These are phyloP conservation scores for Leccinum huronense DNA, from an alignment of 1,284 basidiomycete genomes.

Conservation along the genomic window DNA sequence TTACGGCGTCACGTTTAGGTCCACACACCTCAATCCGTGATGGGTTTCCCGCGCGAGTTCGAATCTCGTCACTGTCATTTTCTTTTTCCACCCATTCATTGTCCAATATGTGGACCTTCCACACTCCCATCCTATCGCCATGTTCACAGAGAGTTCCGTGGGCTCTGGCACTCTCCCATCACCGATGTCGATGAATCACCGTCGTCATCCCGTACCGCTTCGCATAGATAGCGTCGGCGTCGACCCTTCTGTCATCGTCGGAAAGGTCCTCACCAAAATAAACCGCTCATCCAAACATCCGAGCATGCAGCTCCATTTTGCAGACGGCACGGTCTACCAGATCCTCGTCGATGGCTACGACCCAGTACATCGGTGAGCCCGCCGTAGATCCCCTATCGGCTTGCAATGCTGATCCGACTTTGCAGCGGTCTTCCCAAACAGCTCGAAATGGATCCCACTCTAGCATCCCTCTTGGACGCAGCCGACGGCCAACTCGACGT, in stretches of 20 bases:
- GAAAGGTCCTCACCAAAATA: constrained; percentile 50
- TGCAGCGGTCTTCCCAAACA: constrained; percentile 51
- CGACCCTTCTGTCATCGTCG: constrained; percentile 48
- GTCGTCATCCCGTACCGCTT: constrained; percentile 34
- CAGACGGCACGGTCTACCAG: constrained; percentile 54
- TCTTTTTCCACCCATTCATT: constrained; percentile 25
- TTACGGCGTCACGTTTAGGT: constrained; percentile 63
- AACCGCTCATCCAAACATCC: constrained; percentile 55
- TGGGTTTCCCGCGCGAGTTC: constrained; percentile 62
- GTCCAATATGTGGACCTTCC: constrained; percentile 16
- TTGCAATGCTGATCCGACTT: background rate
- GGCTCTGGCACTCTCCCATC: constrained; percentile 24
- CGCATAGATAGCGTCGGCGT: constrained; percentile 43
- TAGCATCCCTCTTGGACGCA: constrained; percentile 43
- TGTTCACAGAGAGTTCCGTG: constrained; percentile 20
- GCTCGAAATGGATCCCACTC: constrained; percentile 53
- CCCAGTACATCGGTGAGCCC: constrained; percentile 43
- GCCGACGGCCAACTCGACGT: constrained; percentile 38
- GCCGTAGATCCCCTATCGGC: background rate
- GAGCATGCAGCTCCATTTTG: constrained; percentile 52
- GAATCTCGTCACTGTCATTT: constrained; percentile 59
- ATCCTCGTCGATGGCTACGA: constrained; percentile 62
- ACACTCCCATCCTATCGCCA: constrained; percentile 9
- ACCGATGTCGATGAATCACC: constrained; percentile 26
- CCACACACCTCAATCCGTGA: constrained; percentile 43